Evolutionary conservation across 2,329 filamentous ascomycete genomes (phyloP).

Genomic region (Colletotrichum sp.): DNA sequence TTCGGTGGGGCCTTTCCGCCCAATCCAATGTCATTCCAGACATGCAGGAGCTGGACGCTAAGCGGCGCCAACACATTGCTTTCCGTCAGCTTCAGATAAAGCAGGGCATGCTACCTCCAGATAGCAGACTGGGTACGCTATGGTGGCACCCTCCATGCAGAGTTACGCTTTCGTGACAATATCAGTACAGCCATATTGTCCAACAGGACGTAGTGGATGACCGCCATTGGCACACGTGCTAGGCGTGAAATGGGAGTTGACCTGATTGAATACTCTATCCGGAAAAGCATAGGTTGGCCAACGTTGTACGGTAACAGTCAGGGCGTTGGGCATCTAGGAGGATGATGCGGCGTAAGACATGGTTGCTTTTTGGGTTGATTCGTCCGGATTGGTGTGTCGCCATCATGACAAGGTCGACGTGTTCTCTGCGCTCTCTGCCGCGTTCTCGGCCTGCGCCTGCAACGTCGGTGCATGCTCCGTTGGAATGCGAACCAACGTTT

Average conservation of each 20-base stretch:
- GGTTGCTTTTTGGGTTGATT: not conserved
- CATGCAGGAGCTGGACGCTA: not conserved
- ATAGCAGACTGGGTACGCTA: not conserved
- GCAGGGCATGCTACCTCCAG: not conserved
- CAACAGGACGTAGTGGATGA: not conserved
- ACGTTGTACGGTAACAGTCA: not conserved
- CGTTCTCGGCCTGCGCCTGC: slow-evolving; percentile 63
- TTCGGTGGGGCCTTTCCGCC: slow-evolving; percentile 11
- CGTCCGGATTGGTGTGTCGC: not conserved
- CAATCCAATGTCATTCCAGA: not conserved
- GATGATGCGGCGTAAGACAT: not conserved
- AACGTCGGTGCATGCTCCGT: slow-evolving; percentile 75
- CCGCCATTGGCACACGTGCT: not conserved
- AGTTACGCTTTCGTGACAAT: not conserved
- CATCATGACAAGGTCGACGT: not conserved
- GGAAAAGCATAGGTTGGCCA: not conserved
- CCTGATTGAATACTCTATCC: not conserved
- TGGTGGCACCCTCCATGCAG: not conserved
- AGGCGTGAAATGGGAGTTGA: not conserved
- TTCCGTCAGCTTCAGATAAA: not conserved
- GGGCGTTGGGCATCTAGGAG: not conserved
- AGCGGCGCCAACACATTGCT: not conserved
- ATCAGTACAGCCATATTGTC: not conserved
- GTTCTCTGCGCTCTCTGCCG: slow-evolving; percentile 47
- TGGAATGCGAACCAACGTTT: slow-evolving; percentile 84